These are phyloP conservation scores for Blastomyces emzantsi DNA, from an alignment of 2,329 filamentous ascomycete species.

Conservation along the genomic window DNA sequence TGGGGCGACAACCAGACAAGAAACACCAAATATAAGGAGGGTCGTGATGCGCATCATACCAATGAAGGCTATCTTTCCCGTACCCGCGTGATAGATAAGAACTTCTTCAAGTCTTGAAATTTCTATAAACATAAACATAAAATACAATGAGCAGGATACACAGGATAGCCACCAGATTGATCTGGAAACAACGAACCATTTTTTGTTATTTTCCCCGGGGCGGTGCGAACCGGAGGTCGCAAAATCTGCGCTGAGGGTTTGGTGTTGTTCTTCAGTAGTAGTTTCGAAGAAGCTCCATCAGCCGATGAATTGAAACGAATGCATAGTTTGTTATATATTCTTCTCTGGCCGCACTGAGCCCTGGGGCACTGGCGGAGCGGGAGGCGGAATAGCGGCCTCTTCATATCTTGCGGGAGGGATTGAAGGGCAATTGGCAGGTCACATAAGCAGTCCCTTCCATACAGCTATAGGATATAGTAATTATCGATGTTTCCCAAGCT, in stretches of 20 bases:
- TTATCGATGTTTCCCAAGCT: not conserved
- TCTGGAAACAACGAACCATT: not conserved
- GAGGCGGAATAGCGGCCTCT: not conserved
- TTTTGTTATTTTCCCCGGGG: constrained; percentile 14
- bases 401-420: not conserved
- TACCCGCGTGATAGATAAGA: constrained; percentile 68
- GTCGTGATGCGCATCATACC: constrained; percentile 63
- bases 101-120: constrained; percentile 36
- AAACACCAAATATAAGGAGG: constrained; percentile 59
- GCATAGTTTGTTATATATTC: constrained; percentile 3
- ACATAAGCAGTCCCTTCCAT: not conserved
- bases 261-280: not conserved
- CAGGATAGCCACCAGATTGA: not conserved
- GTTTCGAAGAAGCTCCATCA: constrained; percentile 16
- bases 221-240: constrained; percentile 13
- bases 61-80: constrained; percentile 55
- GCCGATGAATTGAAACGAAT: constrained; percentile 17
- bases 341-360: not conserved
- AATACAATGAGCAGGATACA: constrained; percentile 12
- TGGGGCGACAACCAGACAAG: constrained; percentile 55
- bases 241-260: constrained; percentile 16
- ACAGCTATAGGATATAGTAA: not conserved
- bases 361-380: not conserved
- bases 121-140: constrained; percentile 19
- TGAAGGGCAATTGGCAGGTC: not conserved